Evolutionary conservation across 192 early-diverging fungal genomes (phyloP).

Genomic region (Linnemannia hyalina): DNA sequence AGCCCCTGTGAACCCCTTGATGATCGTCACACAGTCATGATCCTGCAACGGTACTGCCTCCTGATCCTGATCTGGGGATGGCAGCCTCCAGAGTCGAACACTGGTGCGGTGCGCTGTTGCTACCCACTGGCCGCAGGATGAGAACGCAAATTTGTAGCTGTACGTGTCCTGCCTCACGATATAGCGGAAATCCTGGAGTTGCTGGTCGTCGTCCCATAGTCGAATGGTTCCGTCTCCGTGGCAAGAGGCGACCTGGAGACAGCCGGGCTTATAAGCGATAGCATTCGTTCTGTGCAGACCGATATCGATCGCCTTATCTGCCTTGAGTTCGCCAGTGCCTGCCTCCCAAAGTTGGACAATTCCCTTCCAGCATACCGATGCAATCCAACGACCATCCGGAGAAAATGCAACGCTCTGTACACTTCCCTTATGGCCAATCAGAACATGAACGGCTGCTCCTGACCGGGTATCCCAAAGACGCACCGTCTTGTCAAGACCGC

Average conservation of each 20-base stretch:
- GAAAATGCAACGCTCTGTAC: not conserved
- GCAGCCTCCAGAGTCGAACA: not conserved
- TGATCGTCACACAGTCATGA: not conserved
- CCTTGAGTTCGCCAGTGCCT: not conserved
- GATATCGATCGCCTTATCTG: not conserved
- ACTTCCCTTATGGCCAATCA: not conserved
- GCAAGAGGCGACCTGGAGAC: not conserved
- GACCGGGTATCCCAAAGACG: not conserved
- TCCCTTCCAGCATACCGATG: not conserved
- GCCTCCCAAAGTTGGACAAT: constrained; percentile 8
- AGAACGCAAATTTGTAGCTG: not conserved
- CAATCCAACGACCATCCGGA: not conserved
- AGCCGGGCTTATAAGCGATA: not conserved
- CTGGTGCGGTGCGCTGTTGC: not conserved
- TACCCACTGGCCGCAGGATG: not conserved
- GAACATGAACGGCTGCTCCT: not conserved
- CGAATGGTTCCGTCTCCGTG: not conserved
- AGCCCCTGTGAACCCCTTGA: not conserved
- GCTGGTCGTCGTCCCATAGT: not conserved
- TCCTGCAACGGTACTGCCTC: not conserved
- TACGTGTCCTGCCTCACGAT: not conserved
- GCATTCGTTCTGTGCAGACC: not conserved
- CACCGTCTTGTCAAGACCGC: not conserved
- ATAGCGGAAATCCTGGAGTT: not conserved
- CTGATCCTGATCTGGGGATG: not conserved